A percentile compares a stretch with the other conserved stretches of the same genome.
Conservation (phyloP, 345 rosid genomes). For the Zanthoxylum bungeanum region DNA sequence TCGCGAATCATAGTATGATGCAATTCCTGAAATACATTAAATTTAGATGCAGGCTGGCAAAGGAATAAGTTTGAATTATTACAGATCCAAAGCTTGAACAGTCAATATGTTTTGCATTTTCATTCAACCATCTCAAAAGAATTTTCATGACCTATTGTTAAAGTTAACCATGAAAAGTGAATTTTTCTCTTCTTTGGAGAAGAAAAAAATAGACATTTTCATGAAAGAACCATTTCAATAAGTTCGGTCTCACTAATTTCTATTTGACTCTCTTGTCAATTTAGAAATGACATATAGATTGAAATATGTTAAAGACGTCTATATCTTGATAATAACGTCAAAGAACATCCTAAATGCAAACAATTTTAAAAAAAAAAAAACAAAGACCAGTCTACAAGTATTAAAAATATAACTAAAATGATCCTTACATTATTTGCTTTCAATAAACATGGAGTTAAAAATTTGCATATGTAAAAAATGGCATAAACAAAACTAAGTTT, state of each 20-base stretch:
- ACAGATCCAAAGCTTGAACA: neutral
- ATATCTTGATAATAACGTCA: neutral
- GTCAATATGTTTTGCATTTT: neutral
- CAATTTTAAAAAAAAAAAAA: neutral
- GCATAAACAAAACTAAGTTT: neutral
- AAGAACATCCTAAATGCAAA: neutral
- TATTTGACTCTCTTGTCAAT: neutral
- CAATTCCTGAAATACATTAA: conserved; percentile 54
- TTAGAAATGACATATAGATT: too few relatives aligned
- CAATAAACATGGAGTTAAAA: neutral
- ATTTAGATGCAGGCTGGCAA: neutral
- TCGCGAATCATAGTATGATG: conserved; percentile 72
- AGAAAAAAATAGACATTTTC: neutral
- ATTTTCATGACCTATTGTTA: neutral
- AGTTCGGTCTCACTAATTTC: neutral
- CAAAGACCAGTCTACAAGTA: neutral
- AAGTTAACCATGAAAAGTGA: neutral
- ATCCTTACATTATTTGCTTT: neutral
- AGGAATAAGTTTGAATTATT: too few relatives aligned
- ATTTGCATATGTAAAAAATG: neutral
- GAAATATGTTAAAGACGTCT: neutral
- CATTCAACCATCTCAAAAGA: neutral
- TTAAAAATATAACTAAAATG: neutral
- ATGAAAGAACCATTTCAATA: neutral
- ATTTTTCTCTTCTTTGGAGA: too few relatives aligned